phyloP scores from a whole-genome alignment of 257 asterid genomes.

The Gentiana macrophylla region DNA sequence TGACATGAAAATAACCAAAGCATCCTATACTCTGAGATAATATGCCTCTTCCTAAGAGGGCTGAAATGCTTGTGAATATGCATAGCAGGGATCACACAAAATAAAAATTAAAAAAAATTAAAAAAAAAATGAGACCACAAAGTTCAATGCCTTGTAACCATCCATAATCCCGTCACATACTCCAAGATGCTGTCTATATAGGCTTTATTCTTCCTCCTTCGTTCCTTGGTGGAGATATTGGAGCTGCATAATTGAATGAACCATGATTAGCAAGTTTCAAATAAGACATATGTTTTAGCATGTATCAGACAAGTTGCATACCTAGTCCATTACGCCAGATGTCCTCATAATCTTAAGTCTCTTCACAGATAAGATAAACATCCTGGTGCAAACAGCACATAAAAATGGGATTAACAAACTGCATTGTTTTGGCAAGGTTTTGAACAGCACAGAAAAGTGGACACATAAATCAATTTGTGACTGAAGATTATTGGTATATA shows the following conservation, averaged over 20 bases:
- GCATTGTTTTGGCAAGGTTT: not conserved
- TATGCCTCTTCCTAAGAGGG: conserved; percentile 15
- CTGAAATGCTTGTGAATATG: conserved; percentile 14
- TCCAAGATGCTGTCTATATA: conserved; percentile 12
- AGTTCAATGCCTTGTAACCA: too few relatives aligned
- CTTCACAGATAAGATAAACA: conserved; percentile 65
- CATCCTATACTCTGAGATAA: conserved; percentile 19
- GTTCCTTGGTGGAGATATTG: conserved; percentile 35
- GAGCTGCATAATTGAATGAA: conserved; percentile 27
- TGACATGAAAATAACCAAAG: conserved; percentile 15
- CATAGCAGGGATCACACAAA: conserved; percentile 18
- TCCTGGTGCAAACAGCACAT: conserved; percentile 32
- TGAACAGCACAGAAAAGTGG: not conserved
- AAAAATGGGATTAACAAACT: conserved; percentile 1
- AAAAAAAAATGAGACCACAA: too few relatives aligned
- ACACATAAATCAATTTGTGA: too few relatives aligned
- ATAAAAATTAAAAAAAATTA: not conserved
- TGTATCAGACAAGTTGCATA: conserved; percentile 11
- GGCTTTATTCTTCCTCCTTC: conserved; percentile 18
- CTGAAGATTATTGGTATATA: too few relatives aligned
- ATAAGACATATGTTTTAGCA: not conserved
- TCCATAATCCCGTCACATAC: too few relatives aligned
- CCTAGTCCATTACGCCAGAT: conserved; percentile 71
- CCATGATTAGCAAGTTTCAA: not conserved
- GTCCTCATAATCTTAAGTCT: conserved; percentile 73